Evolutionary conservation across 1,284 basidiomycete genomes (phyloP), one percentile per base, ranked within the genome.

Genomic region (Puccinia sorghi): DNA sequence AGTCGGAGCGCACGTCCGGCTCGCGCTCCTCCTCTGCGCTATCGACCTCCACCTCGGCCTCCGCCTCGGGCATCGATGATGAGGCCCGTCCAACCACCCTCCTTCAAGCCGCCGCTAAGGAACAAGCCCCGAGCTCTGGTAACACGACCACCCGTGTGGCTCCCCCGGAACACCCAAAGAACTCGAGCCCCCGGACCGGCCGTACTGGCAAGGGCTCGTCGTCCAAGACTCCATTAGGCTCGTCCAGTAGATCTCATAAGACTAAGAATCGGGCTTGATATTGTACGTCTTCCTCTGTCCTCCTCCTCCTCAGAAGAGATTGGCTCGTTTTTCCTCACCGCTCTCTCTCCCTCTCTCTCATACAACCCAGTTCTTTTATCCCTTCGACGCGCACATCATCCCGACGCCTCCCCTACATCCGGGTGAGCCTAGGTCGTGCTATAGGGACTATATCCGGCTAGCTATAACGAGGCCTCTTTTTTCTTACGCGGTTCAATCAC

Each of bases 21-120:
- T 67, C 64, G 15, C 64, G 64, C 4, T 67, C 64, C 17, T 46
- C 64, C 2, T 67, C 64, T 3, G 64, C 43, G 2, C 25, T 46
- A n/a, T 67, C 64, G 9, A 43, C 64, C n/a, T 67, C 64, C 37
- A 67, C 64, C 3, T 67, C 64, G 20, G 41, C 43, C 22, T 48
- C 64, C 15, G 25, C 41, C 22, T 67, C 64, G 20, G 43, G 15
- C 5, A 22, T 6, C 39, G 64, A 63, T 17, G 54, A 56, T 4
- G 6, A n/a, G n/a, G n/a, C n/a, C n/a, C n/a, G n/a, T 17, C 20
- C 15, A 17, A 6, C 50, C 50, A 5, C 6, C 50, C 20, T 4
- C 9, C 43, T 43, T 6, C 13, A 43, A 43, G 43, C 13, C 43
- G 50, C 15, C 20, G 20, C 12, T n/a, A 52, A 52, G 50, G 50